Evolutionary conservation across 345 rosid genomes (phyloP).

Genomic region (Gynandropsis gynandra): DNA sequence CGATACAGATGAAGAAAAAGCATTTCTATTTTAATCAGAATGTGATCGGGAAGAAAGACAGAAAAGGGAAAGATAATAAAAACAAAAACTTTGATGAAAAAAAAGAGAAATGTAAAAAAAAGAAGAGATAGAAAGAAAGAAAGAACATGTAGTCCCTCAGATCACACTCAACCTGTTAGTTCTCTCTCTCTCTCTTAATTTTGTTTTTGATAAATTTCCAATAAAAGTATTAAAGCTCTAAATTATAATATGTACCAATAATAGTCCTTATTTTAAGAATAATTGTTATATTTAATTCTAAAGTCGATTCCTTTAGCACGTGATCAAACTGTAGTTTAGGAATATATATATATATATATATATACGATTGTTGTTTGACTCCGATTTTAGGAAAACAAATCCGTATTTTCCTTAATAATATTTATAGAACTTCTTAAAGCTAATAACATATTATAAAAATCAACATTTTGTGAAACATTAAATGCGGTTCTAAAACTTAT

Average conservation of each 20-base stretch:
- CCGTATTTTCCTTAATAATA: too few relatives aligned
- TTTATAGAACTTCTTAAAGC: too few relatives aligned
- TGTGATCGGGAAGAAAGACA: slow-evolving; percentile 21
- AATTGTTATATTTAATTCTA: slow-evolving; percentile 11
- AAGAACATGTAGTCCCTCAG: neutral
- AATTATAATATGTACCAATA: too few relatives aligned
- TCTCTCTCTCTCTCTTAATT: neutral
- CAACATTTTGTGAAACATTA: too few relatives aligned
- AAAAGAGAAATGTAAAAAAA: neutral
- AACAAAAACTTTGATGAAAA: neutral
- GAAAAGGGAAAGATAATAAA: slow-evolving; percentile 7
- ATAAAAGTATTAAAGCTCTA: neutral
- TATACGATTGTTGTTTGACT: neutral
- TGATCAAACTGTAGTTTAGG: slow-evolving; percentile 17
- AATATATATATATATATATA: slow-evolving; percentile 20
- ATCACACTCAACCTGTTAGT: neutral
- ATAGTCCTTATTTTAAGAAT: neutral
- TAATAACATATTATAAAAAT: too few relatives aligned
- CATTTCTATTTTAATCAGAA: slow-evolving; percentile 28
- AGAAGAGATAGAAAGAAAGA: neutral
- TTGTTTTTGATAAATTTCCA: slow-evolving; percentile 6
- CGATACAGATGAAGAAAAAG: slow-evolving; percentile 26
- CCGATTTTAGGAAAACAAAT: slow-evolving; percentile 8
- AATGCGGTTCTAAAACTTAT: too few relatives aligned
- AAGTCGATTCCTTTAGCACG: slow-evolving; percentile 25